Conservation (phyloP, 2,329 filamentous ascomycete genomes). For the Ceratocystis ficicola region DNA sequence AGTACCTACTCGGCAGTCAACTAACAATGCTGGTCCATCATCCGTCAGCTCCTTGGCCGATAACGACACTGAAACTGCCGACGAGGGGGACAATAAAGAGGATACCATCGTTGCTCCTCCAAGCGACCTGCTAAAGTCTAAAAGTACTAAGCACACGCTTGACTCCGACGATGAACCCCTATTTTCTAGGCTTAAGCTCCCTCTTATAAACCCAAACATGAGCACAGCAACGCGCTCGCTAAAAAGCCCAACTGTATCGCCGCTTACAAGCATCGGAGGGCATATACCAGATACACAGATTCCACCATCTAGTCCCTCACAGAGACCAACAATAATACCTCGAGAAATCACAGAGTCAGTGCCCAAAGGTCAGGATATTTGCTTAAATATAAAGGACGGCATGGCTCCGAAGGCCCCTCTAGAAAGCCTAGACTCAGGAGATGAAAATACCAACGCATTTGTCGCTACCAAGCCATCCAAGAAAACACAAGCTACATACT, state of each 20-base stretch:
- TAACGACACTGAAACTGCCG: background rate
- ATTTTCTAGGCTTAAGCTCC: conserved; percentile 14
- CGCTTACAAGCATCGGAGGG: conserved; percentile 12
- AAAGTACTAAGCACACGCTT: background rate
- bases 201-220: background rate
- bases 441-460: background rate
- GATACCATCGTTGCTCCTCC: background rate
- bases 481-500: conserved; percentile 11
- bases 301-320: background rate
- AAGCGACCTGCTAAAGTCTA: background rate
- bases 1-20: conserved; percentile 10
- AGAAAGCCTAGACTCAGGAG: background rate
- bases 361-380: background rate
- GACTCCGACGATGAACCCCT: conserved; percentile 12
- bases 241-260: conserved; percentile 19
- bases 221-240: background rate
- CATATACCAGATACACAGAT: conserved; percentile 20
- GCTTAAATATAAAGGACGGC: background rate
- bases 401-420: background rate
- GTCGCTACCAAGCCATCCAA: conserved; percentile 1
- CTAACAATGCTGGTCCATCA: background rate
- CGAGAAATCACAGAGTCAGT: background rate
- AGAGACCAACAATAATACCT: background rate
- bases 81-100: conserved; percentile 8
- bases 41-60: background rate